Conservation (phyloP, 495 filamentous ascomycete genomes). For the Penicillium simplicissimum region DNA sequence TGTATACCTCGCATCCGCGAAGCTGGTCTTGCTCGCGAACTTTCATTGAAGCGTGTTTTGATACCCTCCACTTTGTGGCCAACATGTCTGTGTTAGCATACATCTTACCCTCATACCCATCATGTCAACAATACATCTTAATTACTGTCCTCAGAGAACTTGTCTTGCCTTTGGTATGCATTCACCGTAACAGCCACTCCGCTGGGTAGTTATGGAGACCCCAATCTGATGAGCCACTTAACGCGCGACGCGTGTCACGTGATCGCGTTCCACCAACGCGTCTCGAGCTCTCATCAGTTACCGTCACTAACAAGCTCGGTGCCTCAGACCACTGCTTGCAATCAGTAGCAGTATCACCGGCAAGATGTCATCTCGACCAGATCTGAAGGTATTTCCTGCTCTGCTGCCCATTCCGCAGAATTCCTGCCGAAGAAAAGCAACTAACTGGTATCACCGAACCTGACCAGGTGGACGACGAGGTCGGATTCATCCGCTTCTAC, state of each 20-base stretch:
- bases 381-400: constrained; percentile 67
- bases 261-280: constrained; percentile 33
- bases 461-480: constrained; percentile 91
- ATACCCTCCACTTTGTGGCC: constrained; percentile 27
- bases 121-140: constrained; percentile 20
- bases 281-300: constrained; percentile 10
- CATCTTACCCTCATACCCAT: constrained; percentile 18
- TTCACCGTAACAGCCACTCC: background rate
- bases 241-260: constrained; percentile 44
- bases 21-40: constrained; percentile 30
- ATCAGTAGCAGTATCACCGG: constrained; percentile 16
- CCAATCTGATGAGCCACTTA: constrained; percentile 21
- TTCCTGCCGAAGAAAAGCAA: background rate
- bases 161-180: background rate
- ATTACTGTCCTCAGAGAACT: constrained; percentile 7
- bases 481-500: constrained; percentile 93
- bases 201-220: background rate
- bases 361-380: constrained; percentile 86
- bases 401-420: background rate
- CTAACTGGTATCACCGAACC: background rate
- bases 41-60: constrained; percentile 39
- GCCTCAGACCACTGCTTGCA: constrained; percentile 8
- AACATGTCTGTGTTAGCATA: constrained; percentile 9
- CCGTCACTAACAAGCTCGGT: background rate
- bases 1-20: constrained; percentile 31